Percentiles rank a stretch among this genome's conserved stretches.
These are phyloP conservation scores for Pseudoperonospora humuli DNA, from an alignment of 352 stramenopile genomes.

Conservation along the genomic window DNA sequence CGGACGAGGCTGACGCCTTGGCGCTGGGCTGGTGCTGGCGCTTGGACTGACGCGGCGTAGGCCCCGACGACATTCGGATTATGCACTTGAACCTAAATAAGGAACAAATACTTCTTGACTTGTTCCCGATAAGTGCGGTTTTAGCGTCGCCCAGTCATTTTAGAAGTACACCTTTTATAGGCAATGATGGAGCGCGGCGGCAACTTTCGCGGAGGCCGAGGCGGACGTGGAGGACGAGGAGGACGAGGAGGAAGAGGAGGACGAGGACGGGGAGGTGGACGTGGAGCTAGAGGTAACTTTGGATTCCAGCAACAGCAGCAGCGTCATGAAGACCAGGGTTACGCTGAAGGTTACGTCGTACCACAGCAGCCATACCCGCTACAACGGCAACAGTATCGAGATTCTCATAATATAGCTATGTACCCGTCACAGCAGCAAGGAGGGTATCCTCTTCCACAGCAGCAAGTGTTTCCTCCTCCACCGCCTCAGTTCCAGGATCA, in stretches of 20 bases:
- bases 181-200: constrained; percentile 30
- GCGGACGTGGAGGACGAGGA: constrained; percentile 14
- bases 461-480: no score
- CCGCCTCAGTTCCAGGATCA: no score
- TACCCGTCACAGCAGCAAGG: not conserved
- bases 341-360: constrained; percentile 7
- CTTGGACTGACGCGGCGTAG: constrained; percentile 27
- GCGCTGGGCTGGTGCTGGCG: constrained; percentile 22
- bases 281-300: constrained; percentile 9
- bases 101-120: not conserved
- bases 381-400: not conserved
- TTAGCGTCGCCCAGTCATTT: constrained; percentile 7
- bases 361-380: constrained; percentile 6
- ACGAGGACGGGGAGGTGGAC: constrained; percentile 25
- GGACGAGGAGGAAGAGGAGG: constrained; percentile 23
- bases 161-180: no score
- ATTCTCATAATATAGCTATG: no score
- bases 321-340: constrained; percentile 14
- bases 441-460: not conserved
- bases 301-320: constrained; percentile 19
- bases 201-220: constrained; percentile 22
- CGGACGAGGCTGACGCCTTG: constrained; percentile 5
- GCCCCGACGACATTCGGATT: not conserved
- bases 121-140: not conserved
- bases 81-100: not conserved